Base-by-base conservation (phyloP, 345 rosid species). In the Durio zibethinus region DNA sequence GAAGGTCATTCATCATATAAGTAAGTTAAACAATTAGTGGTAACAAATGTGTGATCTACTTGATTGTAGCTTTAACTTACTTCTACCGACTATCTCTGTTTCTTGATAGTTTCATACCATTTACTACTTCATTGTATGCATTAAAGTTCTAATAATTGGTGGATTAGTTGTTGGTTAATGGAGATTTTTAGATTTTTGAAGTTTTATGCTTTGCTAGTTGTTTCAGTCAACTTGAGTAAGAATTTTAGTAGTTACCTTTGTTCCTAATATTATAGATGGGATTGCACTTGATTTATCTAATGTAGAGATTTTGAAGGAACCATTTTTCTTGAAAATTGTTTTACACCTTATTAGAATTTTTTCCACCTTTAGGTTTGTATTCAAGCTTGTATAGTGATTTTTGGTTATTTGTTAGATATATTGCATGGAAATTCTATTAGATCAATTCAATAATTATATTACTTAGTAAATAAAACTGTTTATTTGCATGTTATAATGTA, bases 301-400 rank as follows among this genome's bases (percentile, higher is more conserved):
- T 78, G 29, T 80, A 63, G 91, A 85, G 79, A 87, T 84, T 71
- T 77, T 93, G 78, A 84, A 79, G 85, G 93, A 93, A 82, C 98
- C 98, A 66, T 87, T 88, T 83, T 94, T 93, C 87, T 93, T 98
- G 35, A 79, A 70, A 77, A 94, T 93, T 88, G 87, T 94, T 74
- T 76, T 88, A 68, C 80, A 91, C 76, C 90, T 94, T 53, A 85
- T 93, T 81, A 88, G 79, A 80, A 86, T 94, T 82, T 98, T 94
- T 76, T 89, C 92, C 31, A 78, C 85, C 83, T 91, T 90, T 95
- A 93, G 97, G 98, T 94, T 80, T 65, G 93, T 82, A 73, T 78
- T 80, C 48, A 74, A 73, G 74, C 68, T 35, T 36, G 40, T 57
- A 47, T 61, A 21, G 10, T 23, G 72, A 14, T 48, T 29, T 74